Base-by-base conservation (phyloP, 257 asterid genomes). In the Haberlea rhodopensis region DNA sequence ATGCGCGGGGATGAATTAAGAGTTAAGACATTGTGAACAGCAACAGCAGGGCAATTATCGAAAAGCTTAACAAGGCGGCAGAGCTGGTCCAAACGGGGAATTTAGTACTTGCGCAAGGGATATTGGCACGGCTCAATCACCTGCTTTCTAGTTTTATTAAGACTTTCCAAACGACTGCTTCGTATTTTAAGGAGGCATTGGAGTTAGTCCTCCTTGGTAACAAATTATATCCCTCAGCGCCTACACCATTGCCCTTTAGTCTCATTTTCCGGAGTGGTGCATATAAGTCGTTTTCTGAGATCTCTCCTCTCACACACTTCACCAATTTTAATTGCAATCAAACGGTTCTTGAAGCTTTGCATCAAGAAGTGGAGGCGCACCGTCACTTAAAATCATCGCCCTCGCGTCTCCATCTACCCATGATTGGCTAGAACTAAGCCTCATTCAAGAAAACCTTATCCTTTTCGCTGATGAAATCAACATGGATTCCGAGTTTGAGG, bases 71-170 rank as follows among this genome's bases (percentile, higher is more conserved):
- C 80, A 87, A 87, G 77, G 86, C 89, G 19, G 90, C 95, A 0
- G 99, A 90, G 75, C 77, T 86, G 72, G 83, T 90, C 77, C 95
- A 94, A 71, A 73, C 87, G 1, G 97, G 96, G 72, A 88, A 88
- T 62, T 76, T 81, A 3, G 81, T 71, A 75, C 95, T 83, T 88
- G 97, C 97, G 92, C 97, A 90, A 74, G 90, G 73, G 99, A 90
- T 94, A 94, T 94, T 94, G 99, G 99, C 97, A 95, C 99, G 99
- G 99, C 99, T 94, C 99, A 94, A 94, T 94, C 99, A 94, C 79
- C 95, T 84, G 80, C 94, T 90, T 84, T 84, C 96, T 73, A 89
- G 96, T 31, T 79, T 80, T 54, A 95, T 92, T 45, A 94, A 90
- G 89, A 96, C 99, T 74, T 90, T 90, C 69, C 65, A 71, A 11